Conservation (phyloP, 768 basidiomycete species). For the Lactarius hatsudake region DNA sequence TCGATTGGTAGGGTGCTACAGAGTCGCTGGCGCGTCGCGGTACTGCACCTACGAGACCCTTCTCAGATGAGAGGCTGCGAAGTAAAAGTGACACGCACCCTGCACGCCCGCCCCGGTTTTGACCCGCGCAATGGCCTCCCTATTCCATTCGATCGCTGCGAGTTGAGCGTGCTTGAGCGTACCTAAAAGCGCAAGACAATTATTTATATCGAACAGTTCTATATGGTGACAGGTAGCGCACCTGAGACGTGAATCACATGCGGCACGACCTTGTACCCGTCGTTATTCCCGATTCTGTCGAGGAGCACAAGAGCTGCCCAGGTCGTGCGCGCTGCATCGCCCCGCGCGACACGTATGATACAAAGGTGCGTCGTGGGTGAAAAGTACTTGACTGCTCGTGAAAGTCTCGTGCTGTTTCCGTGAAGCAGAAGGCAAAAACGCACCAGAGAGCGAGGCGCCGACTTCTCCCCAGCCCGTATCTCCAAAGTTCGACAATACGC, state of each 20-base stretch:
- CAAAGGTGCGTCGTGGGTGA: conserved; percentile 78
- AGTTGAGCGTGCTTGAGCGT: conserved; percentile 85
- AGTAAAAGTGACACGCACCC: background rate
- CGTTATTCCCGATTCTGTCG: conserved; percentile 53
- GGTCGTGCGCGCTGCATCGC: conserved; percentile 70
- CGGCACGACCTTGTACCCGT: conserved; percentile 49
- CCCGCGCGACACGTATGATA: conserved; percentile 78
- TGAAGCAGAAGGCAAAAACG: conserved; percentile 27
- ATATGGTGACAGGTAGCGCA: conserved; percentile 36
- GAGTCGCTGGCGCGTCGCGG: background rate
- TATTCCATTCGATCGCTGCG: conserved; percentile 71
- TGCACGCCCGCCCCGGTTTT: conserved; percentile 31
- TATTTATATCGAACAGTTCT: background rate
- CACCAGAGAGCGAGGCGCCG: conserved; percentile 66
- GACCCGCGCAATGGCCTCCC: conserved; percentile 66
- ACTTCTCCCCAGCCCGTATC: conserved; percentile 85
- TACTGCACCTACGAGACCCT: background rate
- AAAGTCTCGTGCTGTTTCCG: background rate
- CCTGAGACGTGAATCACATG: conserved; percentile 81
- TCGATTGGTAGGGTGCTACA: background rate
- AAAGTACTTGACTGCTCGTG: conserved; percentile 73
- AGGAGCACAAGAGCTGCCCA: conserved; percentile 79
- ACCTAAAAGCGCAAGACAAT: conserved; percentile 43
- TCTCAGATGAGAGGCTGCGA: background rate
- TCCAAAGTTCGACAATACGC: conserved; percentile 71